Base-by-base conservation (phyloP, 768 basidiomycete species). In the Leccinellum rugosiceps region DNA sequence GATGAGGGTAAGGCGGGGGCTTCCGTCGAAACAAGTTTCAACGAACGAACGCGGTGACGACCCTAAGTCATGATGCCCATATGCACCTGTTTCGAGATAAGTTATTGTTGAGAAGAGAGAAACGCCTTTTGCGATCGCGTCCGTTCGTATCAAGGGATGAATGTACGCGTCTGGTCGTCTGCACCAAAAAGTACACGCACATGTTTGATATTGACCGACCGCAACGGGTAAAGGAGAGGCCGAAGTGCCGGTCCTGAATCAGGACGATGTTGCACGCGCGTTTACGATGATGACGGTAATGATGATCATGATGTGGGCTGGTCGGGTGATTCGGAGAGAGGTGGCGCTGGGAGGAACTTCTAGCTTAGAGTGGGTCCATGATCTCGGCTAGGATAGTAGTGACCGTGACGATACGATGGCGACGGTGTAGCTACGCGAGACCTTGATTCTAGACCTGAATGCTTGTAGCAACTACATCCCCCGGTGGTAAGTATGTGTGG, bases 1-100 rank as follows among this genome's bases (percentile, higher is more conserved):
- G 41, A 43, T n/a, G 41, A 43, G 41, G 41, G 19, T 11, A 19
- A 43, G n/a, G 41, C 41, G 41, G 41, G 35, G 41, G 41, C 41
- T 43, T 43, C 21, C 25, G 46, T 28, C 46, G 46, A 47, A 47
- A 59, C 58, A 30, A 41, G 58, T 59, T 59, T 56, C 55, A 56
- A 15, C 26, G 46, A 45, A 47, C 46, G 25, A 15, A 25, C 21
- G 17, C 35, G 35, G 19, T 4, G 41, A 21, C 19, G 43, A 44
- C 21, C 21, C 23, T 45, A 45, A 28, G 26, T n/a, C 46, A 6
- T 47, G 15, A 26, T 10, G 23, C 21, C n/a, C 13, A 25, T 45
- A 4, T 15, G 44, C 44, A 45, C 23, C 44, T 19, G 21, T 45
- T 48, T 48, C 26, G 6, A 48, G 2, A 48, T 43, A 9, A 38